Conservation (phyloP, 2,329 filamentous ascomycete species). For the Neurospora sp. region DNA sequence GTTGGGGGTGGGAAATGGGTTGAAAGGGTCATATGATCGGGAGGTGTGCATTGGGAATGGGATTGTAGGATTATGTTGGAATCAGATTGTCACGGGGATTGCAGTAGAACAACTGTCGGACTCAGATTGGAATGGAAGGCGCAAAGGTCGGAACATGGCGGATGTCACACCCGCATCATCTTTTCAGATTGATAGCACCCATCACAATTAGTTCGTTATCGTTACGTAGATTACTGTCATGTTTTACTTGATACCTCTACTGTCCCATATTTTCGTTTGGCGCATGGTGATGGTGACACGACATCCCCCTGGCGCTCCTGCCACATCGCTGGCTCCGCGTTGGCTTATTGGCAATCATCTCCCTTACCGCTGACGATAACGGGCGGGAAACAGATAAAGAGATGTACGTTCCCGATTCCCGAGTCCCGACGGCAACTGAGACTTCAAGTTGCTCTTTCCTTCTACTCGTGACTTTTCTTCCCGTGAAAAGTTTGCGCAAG, state of each 20-base stretch:
- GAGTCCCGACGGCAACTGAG: neutral
- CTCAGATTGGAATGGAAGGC: neutral
- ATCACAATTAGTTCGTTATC: too few relatives aligned
- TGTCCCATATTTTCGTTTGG: neutral
- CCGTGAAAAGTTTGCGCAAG: neutral
- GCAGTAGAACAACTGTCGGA: neutral
- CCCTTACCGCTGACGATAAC: neutral
- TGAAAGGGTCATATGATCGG: constrained; percentile 5
- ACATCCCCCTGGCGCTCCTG: neutral
- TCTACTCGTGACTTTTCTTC: neutral
- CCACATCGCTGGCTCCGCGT: neutral
- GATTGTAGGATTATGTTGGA: neutral
- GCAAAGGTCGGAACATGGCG: neutral
- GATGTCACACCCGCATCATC: neutral
- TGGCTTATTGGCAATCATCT: too few relatives aligned
- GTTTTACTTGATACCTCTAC: neutral
- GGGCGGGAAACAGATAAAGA: neutral
- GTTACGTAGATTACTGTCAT: too few relatives aligned
- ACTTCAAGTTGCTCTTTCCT: neutral
- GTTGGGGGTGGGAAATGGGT: constrained; percentile 21
- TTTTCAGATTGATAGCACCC: too few relatives aligned
- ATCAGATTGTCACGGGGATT: neutral
- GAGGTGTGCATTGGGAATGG: too few relatives aligned
- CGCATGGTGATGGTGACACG: neutral
- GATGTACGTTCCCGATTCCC: neutral